These are phyloP conservation scores for Dictyostelium citrinum DNA, from an alignment of 78 protist genomes.

Conservation along the genomic window DNA sequence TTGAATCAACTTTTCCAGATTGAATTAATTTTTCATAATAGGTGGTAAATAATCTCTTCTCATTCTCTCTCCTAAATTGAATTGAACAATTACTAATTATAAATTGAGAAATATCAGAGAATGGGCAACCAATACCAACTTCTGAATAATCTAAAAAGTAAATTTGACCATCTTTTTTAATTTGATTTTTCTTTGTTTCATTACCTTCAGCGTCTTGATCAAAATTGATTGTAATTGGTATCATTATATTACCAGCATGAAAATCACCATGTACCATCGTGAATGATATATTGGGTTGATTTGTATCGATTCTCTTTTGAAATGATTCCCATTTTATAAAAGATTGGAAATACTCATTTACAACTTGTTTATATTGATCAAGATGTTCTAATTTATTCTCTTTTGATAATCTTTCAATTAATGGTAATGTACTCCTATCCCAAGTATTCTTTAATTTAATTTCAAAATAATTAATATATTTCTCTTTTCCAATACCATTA, in stretches of 20 bases:
- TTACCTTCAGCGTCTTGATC: background rate
- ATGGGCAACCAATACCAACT: constrained; percentile 6
- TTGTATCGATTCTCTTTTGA: background rate
- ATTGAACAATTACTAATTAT: background rate
- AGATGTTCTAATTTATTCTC: background rate
- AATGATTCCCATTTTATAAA: background rate
- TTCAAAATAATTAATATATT: background rate
- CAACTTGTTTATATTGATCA: background rate
- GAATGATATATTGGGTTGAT: background rate
- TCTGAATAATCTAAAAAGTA: constrained; percentile 13
- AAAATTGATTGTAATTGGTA: background rate
- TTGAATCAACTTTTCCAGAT: background rate
- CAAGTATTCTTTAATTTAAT: background rate
- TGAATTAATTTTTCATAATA: background rate
- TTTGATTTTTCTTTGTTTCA: background rate
- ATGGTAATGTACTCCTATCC: background rate
- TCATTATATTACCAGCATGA: constrained; percentile 28
- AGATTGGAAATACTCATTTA: background rate
- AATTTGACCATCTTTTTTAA: background rate
- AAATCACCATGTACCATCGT: constrained; percentile 24
- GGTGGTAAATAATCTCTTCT: background rate
- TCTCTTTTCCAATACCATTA: background rate
- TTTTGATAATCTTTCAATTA: background rate
- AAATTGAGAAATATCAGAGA: constrained; percentile 6
- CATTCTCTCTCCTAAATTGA: background rate